These are phyloP conservation scores for Blastocystis sp. DNA, from an alignment of 352 stramenopile species.

Conservation along the genomic window DNA sequence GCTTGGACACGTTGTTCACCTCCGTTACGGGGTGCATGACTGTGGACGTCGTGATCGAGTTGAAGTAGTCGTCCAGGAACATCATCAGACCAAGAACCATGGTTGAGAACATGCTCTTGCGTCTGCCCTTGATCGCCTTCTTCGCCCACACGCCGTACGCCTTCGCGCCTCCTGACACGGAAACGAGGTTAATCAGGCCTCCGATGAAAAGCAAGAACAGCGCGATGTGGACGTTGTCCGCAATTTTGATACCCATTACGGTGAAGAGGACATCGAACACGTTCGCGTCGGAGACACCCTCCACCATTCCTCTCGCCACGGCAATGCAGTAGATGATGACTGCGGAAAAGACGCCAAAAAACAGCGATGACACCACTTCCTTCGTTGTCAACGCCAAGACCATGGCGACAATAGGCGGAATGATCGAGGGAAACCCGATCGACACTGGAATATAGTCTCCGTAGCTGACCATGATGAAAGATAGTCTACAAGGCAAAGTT, in stretches of 20 bases:
- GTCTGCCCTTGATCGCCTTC: slow-evolving; percentile 31
- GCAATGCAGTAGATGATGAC: slow-evolving; percentile 64
- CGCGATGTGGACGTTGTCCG: slow-evolving; percentile 39
- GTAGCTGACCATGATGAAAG: slow-evolving; percentile 35
- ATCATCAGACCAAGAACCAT: slow-evolving; percentile 57
- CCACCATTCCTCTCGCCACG: slow-evolving; percentile 21
- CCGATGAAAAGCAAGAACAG: slow-evolving; percentile 67
- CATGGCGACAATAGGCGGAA: slow-evolving; percentile 65
- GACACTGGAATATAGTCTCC: slow-evolving; percentile 21
- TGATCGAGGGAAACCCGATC: slow-evolving; percentile 61
- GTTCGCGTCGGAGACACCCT: slow-evolving; percentile 28
- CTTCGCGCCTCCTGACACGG: slow-evolving; percentile 54
- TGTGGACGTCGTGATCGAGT: slow-evolving; percentile 54
- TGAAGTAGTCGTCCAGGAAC: slow-evolving; percentile 69
- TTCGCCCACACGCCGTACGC: slow-evolving; percentile 49
- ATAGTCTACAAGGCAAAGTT: neutral
- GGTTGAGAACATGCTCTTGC: slow-evolving; percentile 56
- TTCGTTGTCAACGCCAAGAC: slow-evolving; percentile 64
- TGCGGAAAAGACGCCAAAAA: slow-evolving; percentile 51
- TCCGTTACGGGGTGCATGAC: slow-evolving; percentile 60
- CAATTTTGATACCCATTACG: slow-evolving; percentile 64
- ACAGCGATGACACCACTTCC: slow-evolving; percentile 66
- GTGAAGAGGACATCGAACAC: slow-evolving; percentile 61
- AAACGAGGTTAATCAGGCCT: slow-evolving; percentile 57
- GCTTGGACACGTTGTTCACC: slow-evolving; percentile 63